Conservation (phyloP, 345 rosid species). For the Populus ilicifolia region DNA sequence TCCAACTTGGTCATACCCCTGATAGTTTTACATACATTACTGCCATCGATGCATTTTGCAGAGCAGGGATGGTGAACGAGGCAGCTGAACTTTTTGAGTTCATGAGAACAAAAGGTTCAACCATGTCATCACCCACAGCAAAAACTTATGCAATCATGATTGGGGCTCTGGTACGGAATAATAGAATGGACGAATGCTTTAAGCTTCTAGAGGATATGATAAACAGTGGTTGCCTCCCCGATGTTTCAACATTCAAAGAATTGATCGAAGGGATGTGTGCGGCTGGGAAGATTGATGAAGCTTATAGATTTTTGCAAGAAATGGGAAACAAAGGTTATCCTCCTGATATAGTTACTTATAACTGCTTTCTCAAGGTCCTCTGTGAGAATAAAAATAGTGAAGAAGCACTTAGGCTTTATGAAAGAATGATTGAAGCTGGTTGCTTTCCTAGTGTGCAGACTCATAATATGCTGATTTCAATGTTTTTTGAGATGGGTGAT, state of each 20-base stretch:
- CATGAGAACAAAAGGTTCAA: slow-evolving; percentile 77
- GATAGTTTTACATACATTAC: slow-evolving; percentile 79
- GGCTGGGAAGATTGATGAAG: slow-evolving; percentile 70
- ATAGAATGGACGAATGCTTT: slow-evolving; percentile 62
- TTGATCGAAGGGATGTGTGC: slow-evolving; percentile 76
- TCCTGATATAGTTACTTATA: slow-evolving; percentile 80
- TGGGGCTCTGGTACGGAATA: slow-evolving; percentile 55
- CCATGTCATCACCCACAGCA: slow-evolving; percentile 81
- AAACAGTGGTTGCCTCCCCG: slow-evolving; percentile 77
- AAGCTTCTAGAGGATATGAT: slow-evolving; percentile 71
- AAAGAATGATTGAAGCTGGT: slow-evolving; percentile 55
- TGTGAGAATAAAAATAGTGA: slow-evolving; percentile 58
- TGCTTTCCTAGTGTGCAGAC: slow-evolving; percentile 88
- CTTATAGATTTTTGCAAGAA: slow-evolving; percentile 73
- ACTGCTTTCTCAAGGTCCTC: slow-evolving; percentile 82
- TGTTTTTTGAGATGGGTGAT: slow-evolving; percentile 71
- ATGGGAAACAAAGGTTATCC: slow-evolving; percentile 86
- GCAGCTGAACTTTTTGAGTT: slow-evolving; percentile 77
- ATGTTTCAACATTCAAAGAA: slow-evolving; percentile 81
- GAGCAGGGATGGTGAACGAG: slow-evolving; percentile 72
- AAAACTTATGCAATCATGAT: slow-evolving; percentile 72
- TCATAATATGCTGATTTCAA: slow-evolving; percentile 71
- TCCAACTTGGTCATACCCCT: slow-evolving; percentile 63
- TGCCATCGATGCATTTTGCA: slow-evolving; percentile 77
- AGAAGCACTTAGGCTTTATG: slow-evolving; percentile 69